A percentile compares a stretch with the other conserved stretches of the same genome.
Conservation (phyloP, 202 grass and related monocot genomes). For the Bolboschoenoplectus hybrid region DNA sequence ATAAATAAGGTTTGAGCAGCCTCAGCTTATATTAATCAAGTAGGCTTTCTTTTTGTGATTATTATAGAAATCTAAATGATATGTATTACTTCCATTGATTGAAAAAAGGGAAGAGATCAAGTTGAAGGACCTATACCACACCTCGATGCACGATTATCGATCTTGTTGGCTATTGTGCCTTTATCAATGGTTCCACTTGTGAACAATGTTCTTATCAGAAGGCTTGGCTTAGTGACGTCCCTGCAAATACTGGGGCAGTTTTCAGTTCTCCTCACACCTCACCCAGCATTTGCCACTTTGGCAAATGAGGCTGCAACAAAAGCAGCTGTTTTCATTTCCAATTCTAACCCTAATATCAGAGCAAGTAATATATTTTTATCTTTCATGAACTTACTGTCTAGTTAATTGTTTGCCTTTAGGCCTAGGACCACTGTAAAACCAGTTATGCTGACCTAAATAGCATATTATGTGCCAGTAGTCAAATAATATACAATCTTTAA, state of each 20-base stretch:
- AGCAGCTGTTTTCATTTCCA: constrained; percentile 68
- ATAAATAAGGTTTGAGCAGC: not conserved
- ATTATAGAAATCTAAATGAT: constrained; percentile 4
- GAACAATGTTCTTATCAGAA: constrained; percentile 60
- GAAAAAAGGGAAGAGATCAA: constrained; percentile 50
- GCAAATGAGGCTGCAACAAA: constrained; percentile 77
- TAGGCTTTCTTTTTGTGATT: not conserved
- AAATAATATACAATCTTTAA: constrained; percentile 6
- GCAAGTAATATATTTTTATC: constrained; percentile 54
- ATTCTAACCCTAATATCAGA: constrained; percentile 56
- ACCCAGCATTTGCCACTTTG: constrained; percentile 49
- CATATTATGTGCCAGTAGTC: constrained; percentile 14
- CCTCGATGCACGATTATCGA: constrained; percentile 70
- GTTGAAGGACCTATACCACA: constrained; percentile 69
- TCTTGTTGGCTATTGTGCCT: constrained; percentile 81
- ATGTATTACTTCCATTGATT: not conserved
- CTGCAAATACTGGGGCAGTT: constrained; percentile 69
- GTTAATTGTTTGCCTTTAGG: not conserved
- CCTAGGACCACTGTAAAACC: constrained; percentile 13
- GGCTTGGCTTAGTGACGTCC: constrained; percentile 61
- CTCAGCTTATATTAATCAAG: not conserved
- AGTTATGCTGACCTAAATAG: not conserved
- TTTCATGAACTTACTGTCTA: not conserved
- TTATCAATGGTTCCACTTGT: constrained; percentile 69
- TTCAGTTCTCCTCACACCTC: constrained; percentile 70